These are phyloP conservation scores for Fonsecaea pedrosoi DNA, from an alignment of 2,329 filamentous ascomycete genomes.

Conservation along the genomic window DNA sequence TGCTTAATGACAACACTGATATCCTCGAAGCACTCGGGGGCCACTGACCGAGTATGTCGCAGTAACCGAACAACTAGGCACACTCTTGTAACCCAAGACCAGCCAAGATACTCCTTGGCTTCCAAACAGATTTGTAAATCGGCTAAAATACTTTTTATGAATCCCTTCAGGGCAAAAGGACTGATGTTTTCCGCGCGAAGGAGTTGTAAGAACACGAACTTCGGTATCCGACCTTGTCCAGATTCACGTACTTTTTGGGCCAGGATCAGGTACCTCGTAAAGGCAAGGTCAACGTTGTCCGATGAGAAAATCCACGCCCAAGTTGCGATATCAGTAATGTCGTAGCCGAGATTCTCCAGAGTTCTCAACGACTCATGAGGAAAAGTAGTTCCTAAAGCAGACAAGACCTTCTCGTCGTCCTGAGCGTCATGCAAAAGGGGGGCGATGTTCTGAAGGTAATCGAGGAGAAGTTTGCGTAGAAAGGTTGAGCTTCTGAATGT, in stretches of 20 bases:
- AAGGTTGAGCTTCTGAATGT: slow-evolving; percentile 38
- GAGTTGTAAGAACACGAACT: slow-evolving; percentile 57
- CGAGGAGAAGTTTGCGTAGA: slow-evolving; percentile 46
- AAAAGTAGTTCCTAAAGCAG: slow-evolving; percentile 46
- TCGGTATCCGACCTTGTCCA: slow-evolving; percentile 44
- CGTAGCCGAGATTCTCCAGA: slow-evolving; percentile 46
- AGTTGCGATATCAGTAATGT: slow-evolving; percentile 49
- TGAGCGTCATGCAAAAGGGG: slow-evolving; percentile 38
- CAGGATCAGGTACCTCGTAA: slow-evolving; percentile 46
- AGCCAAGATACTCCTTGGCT: slow-evolving; percentile 21
- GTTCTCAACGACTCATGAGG: slow-evolving; percentile 41
- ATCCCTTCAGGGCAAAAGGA: slow-evolving; percentile 50
- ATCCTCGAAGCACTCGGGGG: slow-evolving; percentile 54
- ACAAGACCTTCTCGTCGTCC: slow-evolving; percentile 36
- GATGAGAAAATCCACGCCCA: slow-evolving; percentile 58
- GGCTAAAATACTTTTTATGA: slow-evolving; percentile 43
- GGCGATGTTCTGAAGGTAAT: slow-evolving; percentile 48
- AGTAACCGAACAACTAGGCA: slow-evolving; percentile 56
- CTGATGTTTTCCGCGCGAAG: slow-evolving; percentile 54
- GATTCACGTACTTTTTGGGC: slow-evolving; percentile 39
- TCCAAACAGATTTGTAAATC: slow-evolving; percentile 22
- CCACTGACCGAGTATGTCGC: slow-evolving; percentile 58
- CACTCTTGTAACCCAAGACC: slow-evolving; percentile 29
- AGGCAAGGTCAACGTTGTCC: slow-evolving; percentile 45
- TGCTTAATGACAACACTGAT: slow-evolving; percentile 47